Base-by-base conservation (phyloP, 495 filamentous ascomycete genomes). In the Entonaema liquescens region DNA sequence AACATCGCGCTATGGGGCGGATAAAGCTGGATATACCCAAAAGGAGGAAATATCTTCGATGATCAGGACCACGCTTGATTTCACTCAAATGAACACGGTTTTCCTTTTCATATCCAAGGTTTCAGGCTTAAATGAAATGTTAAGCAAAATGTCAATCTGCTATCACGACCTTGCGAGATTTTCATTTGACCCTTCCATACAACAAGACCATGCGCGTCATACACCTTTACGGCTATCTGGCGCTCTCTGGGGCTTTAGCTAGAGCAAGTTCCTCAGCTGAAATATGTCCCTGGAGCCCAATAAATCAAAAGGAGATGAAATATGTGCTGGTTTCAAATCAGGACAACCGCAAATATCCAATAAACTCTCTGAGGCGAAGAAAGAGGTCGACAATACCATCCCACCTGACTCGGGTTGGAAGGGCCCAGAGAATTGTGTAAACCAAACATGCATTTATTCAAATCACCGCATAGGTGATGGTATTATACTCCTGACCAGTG, bases 401-500 rank as follows among this genome's bases (percentile, higher is more conserved):
- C 13, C 21, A 1, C n/a, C 25, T 9, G 29, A 62, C 5, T 38
- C 49, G 0, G 31, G 42, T 21, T 83, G 82, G 82, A 28, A 74
- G 11, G 80, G 79, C 0, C 79, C 81, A 6, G 63, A 72, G 15
- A 55, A 80, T 36, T 83, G 82, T 53, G 59, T 78, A n/a, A 72
- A 72, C 19, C 72, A 76, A 1, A 78, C 77, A 44, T 83, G 82
- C 57, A 59, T 81, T 8, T 83, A 71, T 55, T 69, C 66, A 49
- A 79, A 79, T 59, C 60, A 29, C 7, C 19, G 53, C 6, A 53
- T 73, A 19, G 67, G 72, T 33, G 74, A 76, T 38, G 80, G 80
- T 29, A 63, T 79, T 17, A 74, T 73, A 1, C 64, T 83, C 12
- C 52, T 83, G 38, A 80, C 80, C 2, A 77, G 67, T 5, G 49